phyloP scores from a whole-genome alignment of 306 rosid genomes.

The Cucurbita moschata region DNA sequence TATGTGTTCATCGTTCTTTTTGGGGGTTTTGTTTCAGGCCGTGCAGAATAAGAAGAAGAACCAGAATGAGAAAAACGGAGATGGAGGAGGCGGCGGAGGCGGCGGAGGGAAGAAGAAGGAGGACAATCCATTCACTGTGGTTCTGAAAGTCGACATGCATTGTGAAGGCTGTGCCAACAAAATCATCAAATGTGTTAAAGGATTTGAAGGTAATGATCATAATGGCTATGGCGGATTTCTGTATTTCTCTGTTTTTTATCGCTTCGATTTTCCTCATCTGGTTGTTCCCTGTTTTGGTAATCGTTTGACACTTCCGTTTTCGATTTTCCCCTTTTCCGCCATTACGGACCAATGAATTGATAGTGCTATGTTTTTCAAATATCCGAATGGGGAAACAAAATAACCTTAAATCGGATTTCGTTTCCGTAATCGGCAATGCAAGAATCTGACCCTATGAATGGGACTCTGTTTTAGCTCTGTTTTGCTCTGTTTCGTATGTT shows the following conservation, averaged over 20 bases:
- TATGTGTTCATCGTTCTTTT: background rate
- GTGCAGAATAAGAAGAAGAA: conserved; percentile 30
- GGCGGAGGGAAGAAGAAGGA: conserved; percentile 32
- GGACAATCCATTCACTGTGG: conserved; percentile 13
- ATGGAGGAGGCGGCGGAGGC: conserved; percentile 10
- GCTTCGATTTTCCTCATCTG: background rate
- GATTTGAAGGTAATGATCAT: conserved; percentile 22
- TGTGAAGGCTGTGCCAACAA: conserved; percentile 60
- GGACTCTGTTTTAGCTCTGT: background rate
- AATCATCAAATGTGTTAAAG: conserved; percentile 18
- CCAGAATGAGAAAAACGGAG: conserved; percentile 13
- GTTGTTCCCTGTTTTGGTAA: background rate
- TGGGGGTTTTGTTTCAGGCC: background rate
- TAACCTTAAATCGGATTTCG: background rate
- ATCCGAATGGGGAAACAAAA: background rate
- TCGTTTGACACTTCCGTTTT: background rate
- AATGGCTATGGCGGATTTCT: background rate
- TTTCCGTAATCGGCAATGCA: background rate
- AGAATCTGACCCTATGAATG: background rate
- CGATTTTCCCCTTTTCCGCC: background rate
- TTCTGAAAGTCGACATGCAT: conserved; percentile 50
- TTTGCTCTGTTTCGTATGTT: background rate
- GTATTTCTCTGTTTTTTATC: background rate
- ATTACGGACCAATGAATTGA: background rate
- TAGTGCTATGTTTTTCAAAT: background rate